Base-by-base conservation (phyloP, 2,329 filamentous ascomycete species). In the Ceratocystis albifundus region DNA sequence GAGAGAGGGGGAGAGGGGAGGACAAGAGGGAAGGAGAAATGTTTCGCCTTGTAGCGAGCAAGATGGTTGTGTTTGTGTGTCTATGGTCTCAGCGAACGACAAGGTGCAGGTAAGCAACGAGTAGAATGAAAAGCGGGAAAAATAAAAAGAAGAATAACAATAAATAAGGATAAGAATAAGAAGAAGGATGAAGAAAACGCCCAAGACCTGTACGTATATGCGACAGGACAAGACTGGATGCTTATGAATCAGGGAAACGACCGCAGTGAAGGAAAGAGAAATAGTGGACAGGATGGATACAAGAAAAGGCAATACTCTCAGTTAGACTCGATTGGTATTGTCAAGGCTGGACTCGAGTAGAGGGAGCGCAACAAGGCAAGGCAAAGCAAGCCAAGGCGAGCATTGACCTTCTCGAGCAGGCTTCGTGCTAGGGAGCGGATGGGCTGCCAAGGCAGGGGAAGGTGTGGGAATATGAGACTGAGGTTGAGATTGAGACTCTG, bases 41-140 rank as follows among this genome's bases (percentile, higher is more conserved):
- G 50, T 12, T 55, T 57, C 22, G 50, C 50, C 50, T 57, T 57
- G 50, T 25, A 57, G 50, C 50, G 50, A 28, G 10, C 10, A 7
- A 36, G 8, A 36, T 36, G 3, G 32, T 36, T 57, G 10, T 57
- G 28, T 57, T 36, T 57, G 10, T 57, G 28, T 57, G 25, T 57
- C 22, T 57, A 55, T 55, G 20, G 12, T 22, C 20, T 30, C 25
- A 6, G 50, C 28, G 50, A 30, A 30, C 17, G 50, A 12, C 22
- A 57, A 57, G 50, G 10, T 57, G 22, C 50, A 57, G 50, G 20
- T 30, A 57, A 28, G 50, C 50, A 57, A 57, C 8, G 50, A 20
- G 45, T 17, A 20, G 8, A 20, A 20, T 17, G 45, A 8, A 20
- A 4, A 12, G 17, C 2, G 46, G 5, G 2, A 17, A 28, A 28